phyloP scores from a whole-genome alignment of 768 basidiomycete genomes.

The Xerocomus brunneocitrinus region DNA sequence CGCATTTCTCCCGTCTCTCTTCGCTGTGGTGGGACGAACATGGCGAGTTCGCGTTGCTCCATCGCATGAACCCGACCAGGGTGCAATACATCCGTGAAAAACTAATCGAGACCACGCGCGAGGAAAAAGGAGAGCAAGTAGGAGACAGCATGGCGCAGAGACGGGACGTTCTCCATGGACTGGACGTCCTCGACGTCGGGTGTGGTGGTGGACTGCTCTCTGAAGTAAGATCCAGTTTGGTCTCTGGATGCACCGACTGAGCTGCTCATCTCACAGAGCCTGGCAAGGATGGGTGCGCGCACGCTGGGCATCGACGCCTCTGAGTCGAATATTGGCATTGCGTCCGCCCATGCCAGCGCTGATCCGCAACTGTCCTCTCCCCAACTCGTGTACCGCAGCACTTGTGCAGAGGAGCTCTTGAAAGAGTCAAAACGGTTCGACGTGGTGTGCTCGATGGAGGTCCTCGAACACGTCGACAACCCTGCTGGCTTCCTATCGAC shows the following conservation, averaged over 20 bases:
- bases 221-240: constrained; percentile 53
- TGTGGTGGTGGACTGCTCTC: constrained; percentile 94
- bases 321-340: constrained; percentile 79
- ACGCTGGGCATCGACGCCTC: constrained; percentile 93
- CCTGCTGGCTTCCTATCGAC: constrained; percentile 78
- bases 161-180: constrained; percentile 47
- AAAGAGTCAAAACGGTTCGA: constrained; percentile 68
- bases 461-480: constrained; percentile 95
- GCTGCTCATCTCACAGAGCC: constrained; percentile 46
- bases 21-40: constrained; percentile 95
- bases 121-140: constrained; percentile 41
- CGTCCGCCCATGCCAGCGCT: constrained; percentile 70
- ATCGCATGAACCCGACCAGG: constrained; percentile 92
- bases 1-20: constrained; percentile 84
- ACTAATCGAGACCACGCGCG: constrained; percentile 55
- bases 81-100: constrained; percentile 81
- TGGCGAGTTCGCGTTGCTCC: constrained; percentile 84
- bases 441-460: constrained; percentile 96
- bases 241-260: neutral
- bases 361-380: constrained; percentile 57
- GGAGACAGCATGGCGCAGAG: constrained; percentile 27
- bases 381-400: constrained; percentile 61
- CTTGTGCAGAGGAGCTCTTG: constrained; percentile 71
- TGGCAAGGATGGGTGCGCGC: constrained; percentile 83
- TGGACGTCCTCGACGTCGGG: constrained; percentile 84